A percentile compares a stretch with the other conserved stretches of the same genome.
Evolutionary conservation across 2,329 filamentous ascomycete species (phyloP).

Genomic region (Scytalidium lignicola): DNA sequence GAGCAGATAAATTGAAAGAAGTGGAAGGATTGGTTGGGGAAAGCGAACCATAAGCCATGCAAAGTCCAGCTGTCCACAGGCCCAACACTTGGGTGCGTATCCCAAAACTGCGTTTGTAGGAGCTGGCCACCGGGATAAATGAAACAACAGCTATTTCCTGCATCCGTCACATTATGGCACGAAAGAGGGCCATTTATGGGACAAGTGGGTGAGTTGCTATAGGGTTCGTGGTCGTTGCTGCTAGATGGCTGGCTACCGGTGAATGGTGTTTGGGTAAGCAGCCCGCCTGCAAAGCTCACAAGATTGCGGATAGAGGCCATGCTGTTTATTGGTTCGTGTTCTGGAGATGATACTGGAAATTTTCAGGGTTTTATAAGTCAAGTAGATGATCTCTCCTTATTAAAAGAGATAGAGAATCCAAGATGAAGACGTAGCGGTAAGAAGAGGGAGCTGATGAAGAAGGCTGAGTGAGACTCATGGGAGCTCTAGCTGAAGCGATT

Average conservation of each 20-base stretch:
- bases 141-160: conserved; percentile 65
- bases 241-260: not conserved
- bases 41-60: conserved; percentile 54
- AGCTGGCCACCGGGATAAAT: conserved; percentile 66
- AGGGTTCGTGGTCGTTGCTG: conserved; percentile 3
- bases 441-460: not conserved
- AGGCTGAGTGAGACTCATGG: not conserved
- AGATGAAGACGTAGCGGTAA: not conserved
- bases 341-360: not conserved
- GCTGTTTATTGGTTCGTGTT: not conserved
- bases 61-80: conserved; percentile 69
- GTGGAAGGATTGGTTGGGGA: not conserved
- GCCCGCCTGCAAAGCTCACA: conserved; percentile 15
- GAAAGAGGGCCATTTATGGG: conserved; percentile 37
- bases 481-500: not conserved
- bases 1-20: not conserved
- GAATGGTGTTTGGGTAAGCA: conserved; percentile 20
- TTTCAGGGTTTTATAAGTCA: not conserved
- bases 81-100: conserved; percentile 56
- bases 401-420: not conserved
- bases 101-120: conserved; percentile 74
- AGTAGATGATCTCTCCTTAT: not conserved
- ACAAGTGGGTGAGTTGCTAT: conserved; percentile 20
- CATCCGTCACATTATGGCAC: conserved; percentile 56
- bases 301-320: conserved; percentile 17